Percentiles rank a stretch among this genome's conserved stretches.
Evolutionary conservation across 176 grass and related monocot genomes (phyloP).

Genomic region (Oropetium thomaeum): DNA sequence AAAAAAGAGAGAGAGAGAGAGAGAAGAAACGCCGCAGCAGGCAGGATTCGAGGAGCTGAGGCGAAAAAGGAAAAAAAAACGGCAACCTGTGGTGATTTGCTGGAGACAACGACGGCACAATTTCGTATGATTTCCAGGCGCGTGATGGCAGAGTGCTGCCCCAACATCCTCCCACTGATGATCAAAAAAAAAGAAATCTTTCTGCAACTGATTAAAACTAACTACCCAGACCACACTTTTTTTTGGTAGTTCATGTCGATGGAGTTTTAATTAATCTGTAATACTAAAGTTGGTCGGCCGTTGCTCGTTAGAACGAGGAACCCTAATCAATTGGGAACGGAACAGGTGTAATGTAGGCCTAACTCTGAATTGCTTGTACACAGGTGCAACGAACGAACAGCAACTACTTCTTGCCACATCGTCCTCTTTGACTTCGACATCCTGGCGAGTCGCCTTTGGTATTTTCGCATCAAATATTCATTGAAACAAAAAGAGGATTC

Average conservation of each 20-base stretch:
- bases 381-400: neutral
- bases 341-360: neutral
- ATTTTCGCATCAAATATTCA: neutral
- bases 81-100: too few relatives aligned
- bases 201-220: neutral
- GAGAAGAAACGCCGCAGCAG: too few relatives aligned
- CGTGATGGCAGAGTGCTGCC: neutral
- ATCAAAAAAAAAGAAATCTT: too few relatives aligned
- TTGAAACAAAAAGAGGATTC: too few relatives aligned
- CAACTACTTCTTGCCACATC: neutral
- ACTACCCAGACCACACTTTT: neutral
- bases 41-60: too few relatives aligned
- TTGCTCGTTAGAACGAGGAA: neutral
- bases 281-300: neutral
- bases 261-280: too few relatives aligned
- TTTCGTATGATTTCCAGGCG: constrained; percentile 6
- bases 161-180: neutral
- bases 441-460: neutral
- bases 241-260: neutral
- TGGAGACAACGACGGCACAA: too few relatives aligned
- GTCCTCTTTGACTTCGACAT: neutral
- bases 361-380: neutral
- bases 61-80: too few relatives aligned
- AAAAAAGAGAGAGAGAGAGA: too few relatives aligned
- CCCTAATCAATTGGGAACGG: too few relatives aligned